Base-by-base conservation (phyloP, 148 eudicot species). In the Hydrangea macrophylla region DNA sequence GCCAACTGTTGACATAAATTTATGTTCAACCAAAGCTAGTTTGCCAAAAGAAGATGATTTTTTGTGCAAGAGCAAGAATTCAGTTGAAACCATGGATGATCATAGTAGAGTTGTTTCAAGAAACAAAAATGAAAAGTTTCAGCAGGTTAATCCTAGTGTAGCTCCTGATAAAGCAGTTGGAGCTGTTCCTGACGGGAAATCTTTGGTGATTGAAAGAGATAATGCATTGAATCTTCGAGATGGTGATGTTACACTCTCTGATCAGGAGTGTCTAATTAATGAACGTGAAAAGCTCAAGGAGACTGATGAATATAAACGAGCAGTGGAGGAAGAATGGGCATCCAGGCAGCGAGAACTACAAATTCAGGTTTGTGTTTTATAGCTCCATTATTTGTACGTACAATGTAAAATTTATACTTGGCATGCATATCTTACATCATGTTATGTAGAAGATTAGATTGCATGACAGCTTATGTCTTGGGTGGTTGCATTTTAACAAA, bases 221-320 rank as follows among this genome's bases (percentile, higher is more conserved):
- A 66, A 33, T 24, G 7, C 35, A 31, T 42, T 56, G 50, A 36
- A 55, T 40, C 32, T 59, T 30, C 31, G 60, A 67, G 71, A 27
- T 63, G 74, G 27, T 62, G 63, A 58, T 64, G 70, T 26, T 63
- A 56, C 31, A 17, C 25, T 30, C 54, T 10, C 55, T 36, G 70
- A 17, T 28, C 71, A 75, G 58, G 64, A 31, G 62, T 74, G 70
- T 68, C 23, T 90, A 20, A 76, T 90, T 67, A 77, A 31, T 45
- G 78, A 88, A 44, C 79, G 97, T 36, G 89, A 94, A 76, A 90
- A 81, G 84, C 83, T 81, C 2, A 94, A 94, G 85, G 92, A 94
- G 82, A 94, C 96, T 18, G 91, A 83, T 73, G 98, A 79, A 76
- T 94, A 88, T 68, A 88, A 88, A 67, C 88, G 76, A 62, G 96